A percentile compares a stretch with the other conserved stretches of the same genome.
These are phyloP conservation scores for Priceomyces melissophilus DNA, from an alignment of 805 yeast species.

Conservation along the genomic window DNA sequence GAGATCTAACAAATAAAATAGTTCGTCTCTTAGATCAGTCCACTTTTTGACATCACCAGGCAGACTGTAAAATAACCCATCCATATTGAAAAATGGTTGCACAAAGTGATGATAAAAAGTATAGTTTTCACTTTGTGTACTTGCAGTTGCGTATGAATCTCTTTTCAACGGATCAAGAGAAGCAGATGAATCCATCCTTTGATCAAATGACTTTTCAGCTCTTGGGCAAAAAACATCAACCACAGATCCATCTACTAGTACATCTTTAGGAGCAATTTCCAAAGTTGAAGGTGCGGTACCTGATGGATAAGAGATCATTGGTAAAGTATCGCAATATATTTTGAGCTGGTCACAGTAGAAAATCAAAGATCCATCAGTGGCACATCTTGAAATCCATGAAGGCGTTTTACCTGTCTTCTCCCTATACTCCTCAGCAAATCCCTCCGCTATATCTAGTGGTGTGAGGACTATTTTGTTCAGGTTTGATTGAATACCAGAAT, in stretches of 20 bases:
- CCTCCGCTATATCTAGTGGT: slow-evolving; percentile 28
- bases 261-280: slow-evolving; percentile 24
- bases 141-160: slow-evolving; percentile 34
- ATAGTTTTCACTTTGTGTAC: slow-evolving; percentile 20
- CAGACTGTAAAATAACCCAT: slow-evolving; percentile 52
- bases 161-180: slow-evolving; percentile 32
- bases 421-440: slow-evolving; percentile 20
- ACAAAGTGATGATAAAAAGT: slow-evolving; percentile 39
- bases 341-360: slow-evolving; percentile 61
- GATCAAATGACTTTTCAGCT: slow-evolving; percentile 6
- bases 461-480: neutral
- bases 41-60: slow-evolving; percentile 59
- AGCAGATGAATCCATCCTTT: slow-evolving; percentile 10
- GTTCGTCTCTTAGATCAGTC: slow-evolving; percentile 50
- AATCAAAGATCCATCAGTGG: slow-evolving; percentile 51
- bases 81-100: slow-evolving; percentile 38
- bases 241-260: slow-evolving; percentile 17
- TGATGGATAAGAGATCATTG: slow-evolving; percentile 37
- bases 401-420: slow-evolving; percentile 17
- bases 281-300: slow-evolving; percentile 18
- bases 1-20: slow-evolving; percentile 46
- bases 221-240: slow-evolving; percentile 7
- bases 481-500: neutral
- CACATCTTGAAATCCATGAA: slow-evolving; percentile 60
- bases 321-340: slow-evolving; percentile 56